Percentiles rank a stretch among this genome's conserved stretches.
phyloP scores from a whole-genome alignment of 768 basidiomycete species.

The Trametes sanguinea region DNA sequence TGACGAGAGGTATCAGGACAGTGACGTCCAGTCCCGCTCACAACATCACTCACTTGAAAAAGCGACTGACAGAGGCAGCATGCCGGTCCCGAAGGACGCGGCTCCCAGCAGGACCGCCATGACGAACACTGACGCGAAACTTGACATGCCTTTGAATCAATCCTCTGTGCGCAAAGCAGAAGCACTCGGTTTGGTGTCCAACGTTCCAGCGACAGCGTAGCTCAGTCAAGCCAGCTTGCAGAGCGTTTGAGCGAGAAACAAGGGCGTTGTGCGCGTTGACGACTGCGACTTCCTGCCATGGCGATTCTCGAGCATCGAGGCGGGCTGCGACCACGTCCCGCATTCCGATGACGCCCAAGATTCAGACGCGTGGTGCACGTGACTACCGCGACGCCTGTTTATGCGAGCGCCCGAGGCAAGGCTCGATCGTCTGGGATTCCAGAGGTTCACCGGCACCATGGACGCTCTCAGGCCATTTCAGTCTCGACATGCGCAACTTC shows the following conservation, averaged over 20 bases:
- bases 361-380: background rate
- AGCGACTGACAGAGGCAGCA: constrained; percentile 71
- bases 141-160: constrained; percentile 28
- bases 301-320: background rate
- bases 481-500: too few relatives aligned
- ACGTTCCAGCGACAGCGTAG: too few relatives aligned
- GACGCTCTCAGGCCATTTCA: too few relatives aligned
- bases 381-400: background rate
- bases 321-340: background rate
- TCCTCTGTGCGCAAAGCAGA: too few relatives aligned
- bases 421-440: too few relatives aligned
- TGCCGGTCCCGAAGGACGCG: constrained; percentile 68
- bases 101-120: constrained; percentile 66
- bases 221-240: too few relatives aligned
- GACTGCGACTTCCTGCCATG: background rate
- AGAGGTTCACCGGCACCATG: too few relatives aligned
- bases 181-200: too few relatives aligned
- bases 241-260: background rate
- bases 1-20: constrained; percentile 8
- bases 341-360: background rate
- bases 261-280: background rate
- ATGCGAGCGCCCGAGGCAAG: too few relatives aligned
- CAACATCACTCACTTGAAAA: constrained; percentile 58
- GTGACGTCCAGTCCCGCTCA: background rate
- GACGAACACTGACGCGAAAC: constrained; percentile 44